Evolutionary conservation across 2,329 filamentous ascomycete species (phyloP), one percentile per base, ranked within the genome.

Genomic region (Leptographium lundbergii): DNA sequence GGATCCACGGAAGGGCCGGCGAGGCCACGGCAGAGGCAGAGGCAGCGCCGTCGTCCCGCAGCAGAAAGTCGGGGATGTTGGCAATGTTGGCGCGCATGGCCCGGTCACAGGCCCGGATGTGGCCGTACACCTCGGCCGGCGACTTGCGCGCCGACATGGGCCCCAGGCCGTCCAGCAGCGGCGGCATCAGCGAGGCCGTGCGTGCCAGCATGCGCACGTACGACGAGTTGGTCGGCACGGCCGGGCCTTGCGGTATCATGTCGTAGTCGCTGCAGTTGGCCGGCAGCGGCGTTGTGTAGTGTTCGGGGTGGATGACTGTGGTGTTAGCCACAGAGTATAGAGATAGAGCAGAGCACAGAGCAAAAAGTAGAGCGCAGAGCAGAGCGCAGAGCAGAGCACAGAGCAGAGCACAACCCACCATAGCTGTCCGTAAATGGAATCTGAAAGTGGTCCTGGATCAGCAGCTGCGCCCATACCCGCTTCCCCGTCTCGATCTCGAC

Each of bases 341-440:
- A n/a, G n/a, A n/a, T n/a, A n/a, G n/a, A n/a, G n/a, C n/a, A n/a
- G n/a, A n/a, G n/a, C n/a, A n/a, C n/a, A n/a, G n/a, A n/a, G n/a
- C n/a, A n/a, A n/a, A n/a, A n/a, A n/a, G n/a, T n/a, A n/a, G n/a
- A n/a, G n/a, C n/a, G n/a, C n/a, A n/a, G n/a, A n/a, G n/a, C n/a
- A n/a, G n/a, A n/a, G n/a, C n/a, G n/a, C n/a, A n/a, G n/a, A n/a
- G n/a, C n/a, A n/a, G n/a, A n/a, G n/a, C n/a, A n/a, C n/a, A n/a
- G n/a, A n/a, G n/a, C n/a, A 9, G 27, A 24, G 27, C 29, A 36
- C 32, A 42, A 57, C 60, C 29, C 54, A 65, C 68, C 65, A 57
- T 72, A 72, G 6, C 68, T 69, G 29, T 71, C 69, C 19, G 70
- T 71, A 55, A 70, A 72, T 0, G 69, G 67, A 6, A 72, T 64